Base-by-base conservation (phyloP, 352 stramenopile genomes). In the Globisporangium cederbergense region DNA sequence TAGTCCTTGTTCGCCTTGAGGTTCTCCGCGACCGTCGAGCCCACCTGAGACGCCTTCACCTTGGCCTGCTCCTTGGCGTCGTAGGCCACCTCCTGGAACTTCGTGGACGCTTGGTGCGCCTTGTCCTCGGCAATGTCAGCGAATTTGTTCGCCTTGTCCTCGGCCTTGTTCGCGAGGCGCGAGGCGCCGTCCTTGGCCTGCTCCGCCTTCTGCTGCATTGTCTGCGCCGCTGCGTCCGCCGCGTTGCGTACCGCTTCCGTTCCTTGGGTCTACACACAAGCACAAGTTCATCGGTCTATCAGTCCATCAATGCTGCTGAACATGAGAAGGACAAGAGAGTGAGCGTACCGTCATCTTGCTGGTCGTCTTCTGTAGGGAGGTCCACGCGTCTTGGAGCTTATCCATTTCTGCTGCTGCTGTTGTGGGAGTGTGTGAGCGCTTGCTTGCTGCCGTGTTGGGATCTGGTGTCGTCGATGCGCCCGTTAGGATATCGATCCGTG, bases 1-100 rank as follows among this genome's bases (percentile, higher is more conserved):
- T 55, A 71, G 30, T 63, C 56, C 30, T 76, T 64, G 11, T 71
- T 60, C 6, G 72, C 76, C 57, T 74, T 83, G 28, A 64, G 42
- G 20, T 62, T 67, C 43, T 68, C 65, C 1, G 38, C 28, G 30
- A 62, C 60, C 7, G 49, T 22, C 1, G 49, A 42, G 53, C 58
- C 43, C 36, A 67, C 40, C 25, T 68, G n/a, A 4, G 14, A 56
- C 1, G 61, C 61, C 16, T 42, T 60, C 45, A 67, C 64, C 64
- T 79, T 71, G 20, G 73, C 50, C 38, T 67, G 66, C 49, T 61
- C 62, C 47, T 76, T 74, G 16, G 50, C 50, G 43, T 65, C 75
- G 55, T 70, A 52, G 22, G 60, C 51, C 7, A 62, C 57, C 25
- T 67, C 58, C 42, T 76, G 61, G 4, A 84, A 28, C 61, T 74